Evolutionary conservation across 495 filamentous ascomycete genomes (phyloP).

Genomic region (Xylaria longipes): DNA sequence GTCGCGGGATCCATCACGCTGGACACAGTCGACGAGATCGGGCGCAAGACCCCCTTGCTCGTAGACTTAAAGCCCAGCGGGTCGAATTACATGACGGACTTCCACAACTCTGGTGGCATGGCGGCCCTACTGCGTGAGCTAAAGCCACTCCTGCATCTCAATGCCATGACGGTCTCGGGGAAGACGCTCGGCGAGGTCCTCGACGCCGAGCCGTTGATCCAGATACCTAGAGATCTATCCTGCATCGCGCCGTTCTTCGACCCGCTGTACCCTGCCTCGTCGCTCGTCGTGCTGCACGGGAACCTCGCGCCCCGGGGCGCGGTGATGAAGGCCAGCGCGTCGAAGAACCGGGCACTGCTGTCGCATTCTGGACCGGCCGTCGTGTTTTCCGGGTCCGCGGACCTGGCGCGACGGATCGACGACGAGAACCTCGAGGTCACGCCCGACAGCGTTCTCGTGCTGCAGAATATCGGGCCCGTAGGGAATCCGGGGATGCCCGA

Average conservation of each 20-base stretch:
- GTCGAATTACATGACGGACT: constrained; percentile 74
- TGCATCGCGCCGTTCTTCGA: constrained; percentile 60
- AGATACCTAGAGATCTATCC: constrained; percentile 41
- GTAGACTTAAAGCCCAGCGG: constrained; percentile 73
- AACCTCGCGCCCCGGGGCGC: constrained; percentile 63
- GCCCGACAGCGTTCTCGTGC: constrained; percentile 61
- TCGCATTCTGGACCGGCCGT: constrained; percentile 61
- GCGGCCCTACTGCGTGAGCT: constrained; percentile 61
- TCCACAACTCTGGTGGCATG: constrained; percentile 74
- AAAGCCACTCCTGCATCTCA: constrained; percentile 62
- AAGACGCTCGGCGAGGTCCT: constrained; percentile 64
- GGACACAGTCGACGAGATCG: constrained; percentile 65
- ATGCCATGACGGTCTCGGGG: constrained; percentile 64
- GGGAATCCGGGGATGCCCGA: constrained; percentile 75
- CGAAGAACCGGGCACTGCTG: constrained; percentile 58
- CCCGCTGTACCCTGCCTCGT: constrained; percentile 62
- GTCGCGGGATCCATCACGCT: constrained; percentile 62
- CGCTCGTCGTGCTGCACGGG: constrained; percentile 60
- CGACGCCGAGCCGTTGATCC: constrained; percentile 51
- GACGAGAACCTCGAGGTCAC: constrained; percentile 58
- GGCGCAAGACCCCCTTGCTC: constrained; percentile 63
- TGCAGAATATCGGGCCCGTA: constrained; percentile 67
- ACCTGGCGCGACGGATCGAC: constrained; percentile 66
- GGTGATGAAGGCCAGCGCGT: constrained; percentile 68
- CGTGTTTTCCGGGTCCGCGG: constrained; percentile 63